Conservation (phyloP, 2,329 filamentous ascomycete species). For the Beauveria medogensis region DNA sequence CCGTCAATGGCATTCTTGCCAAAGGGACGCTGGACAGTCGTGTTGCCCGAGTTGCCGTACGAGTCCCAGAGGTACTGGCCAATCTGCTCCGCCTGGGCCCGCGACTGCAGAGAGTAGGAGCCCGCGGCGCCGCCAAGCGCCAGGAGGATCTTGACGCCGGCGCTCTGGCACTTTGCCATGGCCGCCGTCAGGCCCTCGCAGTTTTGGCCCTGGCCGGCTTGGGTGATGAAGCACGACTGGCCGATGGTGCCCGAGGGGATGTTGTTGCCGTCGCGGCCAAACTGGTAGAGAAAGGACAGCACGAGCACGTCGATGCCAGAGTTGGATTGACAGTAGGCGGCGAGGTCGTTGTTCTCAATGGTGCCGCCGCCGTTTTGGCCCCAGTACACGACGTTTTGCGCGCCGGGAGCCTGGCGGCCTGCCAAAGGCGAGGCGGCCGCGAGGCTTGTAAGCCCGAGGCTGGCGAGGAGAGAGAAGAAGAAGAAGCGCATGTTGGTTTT, state of each 20-base stretch:
- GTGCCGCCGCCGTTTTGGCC: slow-evolving; percentile 20
- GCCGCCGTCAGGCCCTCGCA: slow-evolving; percentile 15
- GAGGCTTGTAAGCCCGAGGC: slow-evolving; percentile 15
- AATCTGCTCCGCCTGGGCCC: slow-evolving; percentile 15
- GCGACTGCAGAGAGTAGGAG: slow-evolving; percentile 15
- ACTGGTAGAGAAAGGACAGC: slow-evolving; percentile 34
- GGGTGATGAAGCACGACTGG: slow-evolving; percentile 29
- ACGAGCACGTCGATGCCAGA: slow-evolving; percentile 35
- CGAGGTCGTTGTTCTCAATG: slow-evolving; percentile 29
- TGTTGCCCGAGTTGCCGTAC: slow-evolving; percentile 14
- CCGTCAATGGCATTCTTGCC: slow-evolving; percentile 15
- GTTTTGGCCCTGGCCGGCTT: slow-evolving; percentile 22
- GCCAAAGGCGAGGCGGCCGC: slow-evolving; percentile 9
- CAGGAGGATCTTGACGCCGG: slow-evolving; percentile 16
- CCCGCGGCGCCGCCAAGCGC: slow-evolving; percentile 13
- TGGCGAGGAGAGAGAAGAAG: slow-evolving; percentile 11
- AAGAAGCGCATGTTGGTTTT: slow-evolving; percentile 12
- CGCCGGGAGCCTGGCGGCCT: slow-evolving; percentile 13
- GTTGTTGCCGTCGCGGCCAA: slow-evolving; percentile 21
- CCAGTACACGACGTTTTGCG: slow-evolving; percentile 26
- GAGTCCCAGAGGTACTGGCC: slow-evolving; percentile 18
- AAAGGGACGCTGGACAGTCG: slow-evolving; percentile 14
- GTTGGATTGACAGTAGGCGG: slow-evolving; percentile 28
- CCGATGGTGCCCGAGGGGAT: slow-evolving; percentile 33
- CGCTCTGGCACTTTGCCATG: slow-evolving; percentile 17